Evolutionary conservation across 257 asterid species (phyloP).

Genomic region (Avicennia marina): DNA sequence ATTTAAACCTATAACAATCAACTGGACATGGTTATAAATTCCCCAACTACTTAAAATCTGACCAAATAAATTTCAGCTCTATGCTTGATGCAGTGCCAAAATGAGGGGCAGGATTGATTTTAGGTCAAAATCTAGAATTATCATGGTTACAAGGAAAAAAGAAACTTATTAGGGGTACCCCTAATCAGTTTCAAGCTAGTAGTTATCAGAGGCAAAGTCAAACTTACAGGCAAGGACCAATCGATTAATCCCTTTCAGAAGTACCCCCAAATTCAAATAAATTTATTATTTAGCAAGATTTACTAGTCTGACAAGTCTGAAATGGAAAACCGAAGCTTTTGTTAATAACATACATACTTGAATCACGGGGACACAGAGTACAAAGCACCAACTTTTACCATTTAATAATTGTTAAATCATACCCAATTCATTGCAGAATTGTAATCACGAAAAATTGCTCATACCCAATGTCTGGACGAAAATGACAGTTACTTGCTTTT

Average conservation of each 20-base stretch:
- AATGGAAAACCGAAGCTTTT: neutral
- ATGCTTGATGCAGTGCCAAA: neutral
- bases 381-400: too few relatives aligned
- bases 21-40: conserved; percentile 13
- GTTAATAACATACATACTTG: neutral
- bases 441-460: too few relatives aligned
- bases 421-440: too few relatives aligned
- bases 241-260: neutral
- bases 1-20: neutral
- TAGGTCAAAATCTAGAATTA: neutral
- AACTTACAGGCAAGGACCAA: conserved; percentile 11
- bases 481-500: neutral
- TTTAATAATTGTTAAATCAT: too few relatives aligned
- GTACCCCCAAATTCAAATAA: neutral
- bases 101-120: neutral
- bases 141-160: too few relatives aligned
- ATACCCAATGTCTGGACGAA: neutral
- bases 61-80: conserved; percentile 14
- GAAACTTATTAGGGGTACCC: neutral
- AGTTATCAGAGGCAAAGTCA: neutral
- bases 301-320: neutral
- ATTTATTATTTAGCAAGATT: neutral
- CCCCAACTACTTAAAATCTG: conserved; percentile 16
- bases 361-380: too few relatives aligned
- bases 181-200: too few relatives aligned